Evolutionary conservation across 208 protist species (phyloP), one percentile per base, ranked within the genome.

Genomic region (Trypanosoma grayi): DNA sequence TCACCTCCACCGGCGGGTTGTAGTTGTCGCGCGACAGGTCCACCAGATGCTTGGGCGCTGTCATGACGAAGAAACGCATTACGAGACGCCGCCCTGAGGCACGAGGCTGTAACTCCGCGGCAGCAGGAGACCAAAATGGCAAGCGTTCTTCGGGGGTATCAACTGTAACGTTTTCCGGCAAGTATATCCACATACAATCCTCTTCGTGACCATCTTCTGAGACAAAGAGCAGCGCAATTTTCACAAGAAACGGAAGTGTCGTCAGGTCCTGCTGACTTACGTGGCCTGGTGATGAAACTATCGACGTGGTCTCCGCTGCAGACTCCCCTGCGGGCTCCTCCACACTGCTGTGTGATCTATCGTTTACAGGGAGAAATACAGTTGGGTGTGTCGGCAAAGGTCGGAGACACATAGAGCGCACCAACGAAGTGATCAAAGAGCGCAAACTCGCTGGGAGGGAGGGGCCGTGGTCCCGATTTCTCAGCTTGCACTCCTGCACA

Each of bases 11-110:
- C 9, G 80, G 41, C 2, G 79, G 81, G 28, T 52, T 68, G 41
- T 78, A 79, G 13, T 52, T 65, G 34, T 70, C 31, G 24, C 34
- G 30, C 39, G 55, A 58, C 8, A 75, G 50, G 22, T 70, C 45
- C 31, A 58, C 25, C 13, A 92, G 44, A 10, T 84, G 74, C 24
- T 51, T 52, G 0, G 85, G 72, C 2, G 81, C 74, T 33, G 85
- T 87, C 34, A 81, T 84, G 9, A 89, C 64, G 62, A 89, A 84
- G 25, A 84, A 56, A 11, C 73, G 81, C 53, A 92, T 46, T 14
- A 72, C 4, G 30, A 72, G 66, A 6, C 56, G 45, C 34, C 41
- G 37, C 16, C 24, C 28, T 30, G 48, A 24, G 30, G 27, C 20
- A 34, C 13, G 9, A 7, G 30, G 46, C 28, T 14, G 4, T 20